Evolutionary conservation across 257 asterid species (phyloP), one percentile per base, ranked within the genome.

Genomic region (Salvia rosmarinus): DNA sequence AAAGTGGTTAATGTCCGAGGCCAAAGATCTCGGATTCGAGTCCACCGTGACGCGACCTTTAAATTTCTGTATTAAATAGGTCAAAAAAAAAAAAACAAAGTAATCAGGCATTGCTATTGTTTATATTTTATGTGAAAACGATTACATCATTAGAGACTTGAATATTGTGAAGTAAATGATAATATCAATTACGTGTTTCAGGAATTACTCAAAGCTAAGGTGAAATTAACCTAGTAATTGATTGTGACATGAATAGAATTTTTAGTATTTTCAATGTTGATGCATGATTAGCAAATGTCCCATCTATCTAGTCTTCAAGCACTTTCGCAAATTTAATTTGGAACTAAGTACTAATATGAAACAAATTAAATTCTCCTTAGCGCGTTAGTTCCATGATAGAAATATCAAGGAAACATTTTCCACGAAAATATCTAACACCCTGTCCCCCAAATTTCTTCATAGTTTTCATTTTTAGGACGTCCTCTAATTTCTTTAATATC

Each of bases 151-250:
- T 60, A 39, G 8, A 49, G 59, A 17, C 46, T 67, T 67, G 28
- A 67, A 67, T 35, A 47, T 43, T 19, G 10, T 17, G 23, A 72
- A 51, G 14, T 13, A 43, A 19, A 44, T 43, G 9, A 16, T 13
- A n/a, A 21, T 12, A 21, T 19, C 77, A 5, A 37, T 40, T 57
- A 40, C 57, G 77, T 23, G 66, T 52, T 52, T 35, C 17, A 35
- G 14, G 19, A 55, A 65, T 65, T 37, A 62, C 49, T 21, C 51
- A 23, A 62, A n/a, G 64, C 61, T 50, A 23, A 68, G 19, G 70
- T 37, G 4, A 49, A 23, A 21, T 35, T 2, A 62, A 35, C 14
- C 47, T 61, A 21, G 61, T 61, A 61, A 21, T 71, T 49, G 63
- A 71, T 35, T 19, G 54, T 47, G 70, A 59, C 70, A 47, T 49